These are phyloP conservation scores for Heliophila coronopifolia DNA, from an alignment of 441 rosid species.

Conservation along the genomic window DNA sequence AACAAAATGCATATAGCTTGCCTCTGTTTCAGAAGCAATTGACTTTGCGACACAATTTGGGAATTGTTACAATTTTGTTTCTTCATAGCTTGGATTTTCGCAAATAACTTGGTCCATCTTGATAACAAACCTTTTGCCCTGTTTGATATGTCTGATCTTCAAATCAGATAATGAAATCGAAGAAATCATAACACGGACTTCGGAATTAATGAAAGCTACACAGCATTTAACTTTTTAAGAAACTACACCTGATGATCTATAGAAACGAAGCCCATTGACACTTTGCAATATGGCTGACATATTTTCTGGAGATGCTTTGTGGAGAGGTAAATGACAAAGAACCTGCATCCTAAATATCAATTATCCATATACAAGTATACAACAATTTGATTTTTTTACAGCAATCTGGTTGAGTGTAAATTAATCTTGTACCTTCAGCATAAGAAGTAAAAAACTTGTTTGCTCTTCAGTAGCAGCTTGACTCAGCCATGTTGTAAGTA, in stretches of 20 bases:
- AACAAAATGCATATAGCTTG: slow-evolving; percentile 30
- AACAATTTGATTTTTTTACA: slow-evolving; percentile 9
- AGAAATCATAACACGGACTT: slow-evolving; percentile 32
- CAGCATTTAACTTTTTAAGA: slow-evolving; percentile 1
- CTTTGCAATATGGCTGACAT: slow-evolving; percentile 90
- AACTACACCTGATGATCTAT: slow-evolving; percentile 72
- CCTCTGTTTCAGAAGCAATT: slow-evolving; percentile 78
- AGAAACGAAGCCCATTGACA: slow-evolving; percentile 76
- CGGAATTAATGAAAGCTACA: slow-evolving; percentile 4
- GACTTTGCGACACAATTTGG: slow-evolving; percentile 52
- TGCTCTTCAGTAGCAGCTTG: slow-evolving; percentile 88
- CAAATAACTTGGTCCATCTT: slow-evolving; percentile 88
- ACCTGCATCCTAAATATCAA: slow-evolving; percentile 47
- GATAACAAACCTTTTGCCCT: slow-evolving; percentile 88
- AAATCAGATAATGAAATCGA: slow-evolving; percentile 86
- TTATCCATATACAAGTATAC: slow-evolving; percentile 15
- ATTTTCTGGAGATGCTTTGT: slow-evolving; percentile 80
- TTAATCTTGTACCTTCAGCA: slow-evolving; percentile 51
- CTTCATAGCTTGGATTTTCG: slow-evolving; percentile 63
- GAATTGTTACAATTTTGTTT: slow-evolving; percentile 60
- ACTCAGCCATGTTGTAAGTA: slow-evolving; percentile 89
- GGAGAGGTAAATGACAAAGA: slow-evolving; percentile 81
- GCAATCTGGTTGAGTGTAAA: background rate
- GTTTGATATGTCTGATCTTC: slow-evolving; percentile 99
- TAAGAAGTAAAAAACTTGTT: slow-evolving; percentile 61